These are phyloP conservation scores for Bryopsis sp. DNA, from an alignment of 139 green algal genomes.

Conservation along the genomic window DNA sequence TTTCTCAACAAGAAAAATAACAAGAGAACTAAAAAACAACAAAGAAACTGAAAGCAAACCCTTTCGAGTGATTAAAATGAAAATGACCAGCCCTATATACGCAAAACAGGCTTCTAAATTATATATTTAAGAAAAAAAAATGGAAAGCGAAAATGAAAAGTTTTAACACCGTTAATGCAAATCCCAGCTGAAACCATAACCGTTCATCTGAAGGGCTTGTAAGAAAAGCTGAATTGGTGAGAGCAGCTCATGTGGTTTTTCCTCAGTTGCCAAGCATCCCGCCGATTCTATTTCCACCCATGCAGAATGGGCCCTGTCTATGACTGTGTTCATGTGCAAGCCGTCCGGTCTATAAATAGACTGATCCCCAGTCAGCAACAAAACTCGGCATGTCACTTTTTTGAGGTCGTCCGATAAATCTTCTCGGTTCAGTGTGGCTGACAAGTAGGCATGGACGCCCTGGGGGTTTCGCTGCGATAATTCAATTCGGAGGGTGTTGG, in stretches of 20 bases:
- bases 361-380: slow-evolving; percentile 31
- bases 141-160: too few relatives aligned
- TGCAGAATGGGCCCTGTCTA: slow-evolving; percentile 20
- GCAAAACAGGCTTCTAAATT: too few relatives aligned
- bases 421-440: slow-evolving; percentile 13
- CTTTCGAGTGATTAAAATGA: too few relatives aligned
- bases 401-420: slow-evolving; percentile 9
- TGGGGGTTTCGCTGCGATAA: slow-evolving; percentile 19
- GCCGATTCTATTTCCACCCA: slow-evolving; percentile 26
- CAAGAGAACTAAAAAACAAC: too few relatives aligned
- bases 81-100: too few relatives aligned
- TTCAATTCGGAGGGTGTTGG: slow-evolving; percentile 3
- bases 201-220: slow-evolving; percentile 21
- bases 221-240: slow-evolving; percentile 28
- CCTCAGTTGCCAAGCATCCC: slow-evolving; percentile 25
- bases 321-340: slow-evolving; percentile 19
- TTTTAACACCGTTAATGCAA: too few relatives aligned
- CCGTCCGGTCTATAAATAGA: slow-evolving; percentile 25
- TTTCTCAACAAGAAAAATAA: too few relatives aligned
- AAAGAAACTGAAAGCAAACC: too few relatives aligned
- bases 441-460: slow-evolving; percentile 24
- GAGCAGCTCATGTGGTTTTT: slow-evolving; percentile 26
- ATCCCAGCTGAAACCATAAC: slow-evolving; percentile 1
- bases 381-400: slow-evolving; percentile 19
- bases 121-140: too few relatives aligned